Percentiles rank a stretch among this genome's conserved stretches.
Evolutionary conservation across 805 yeast genomes (phyloP).

Genomic region (Yarrowia deformans): DNA sequence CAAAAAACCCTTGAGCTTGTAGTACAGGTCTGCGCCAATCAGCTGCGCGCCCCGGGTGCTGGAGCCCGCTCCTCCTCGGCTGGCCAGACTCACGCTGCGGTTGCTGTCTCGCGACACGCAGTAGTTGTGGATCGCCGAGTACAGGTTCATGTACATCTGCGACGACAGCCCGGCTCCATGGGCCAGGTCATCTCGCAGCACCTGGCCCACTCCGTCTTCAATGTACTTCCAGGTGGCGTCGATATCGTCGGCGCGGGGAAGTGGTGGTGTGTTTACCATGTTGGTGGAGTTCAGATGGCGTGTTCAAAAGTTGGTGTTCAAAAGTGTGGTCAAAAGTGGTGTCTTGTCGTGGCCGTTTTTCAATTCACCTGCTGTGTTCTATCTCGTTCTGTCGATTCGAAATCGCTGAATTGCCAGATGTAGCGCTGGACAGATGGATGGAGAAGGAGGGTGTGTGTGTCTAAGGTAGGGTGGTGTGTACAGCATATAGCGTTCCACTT

Average conservation of each 20-base stretch:
- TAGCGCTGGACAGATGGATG: not conserved
- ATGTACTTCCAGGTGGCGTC: constrained; percentile 54
- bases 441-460: not conserved
- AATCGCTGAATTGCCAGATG: not conserved
- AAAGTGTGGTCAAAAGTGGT: no score
- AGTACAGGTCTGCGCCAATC: constrained; percentile 90
- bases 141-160: constrained; percentile 79
- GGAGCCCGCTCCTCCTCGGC: constrained; percentile 41
- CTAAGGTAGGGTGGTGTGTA: not conserved
- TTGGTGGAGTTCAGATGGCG: not conserved
- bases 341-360: no score
- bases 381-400: not conserved
- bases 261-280: constrained; percentile 41
- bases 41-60: constrained; percentile 54
- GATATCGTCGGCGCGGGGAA: constrained; percentile 48
- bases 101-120: constrained; percentile 61
- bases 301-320: not conserved
- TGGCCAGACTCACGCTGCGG: constrained; percentile 40
- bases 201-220: constrained; percentile 52
- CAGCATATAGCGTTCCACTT: not conserved
- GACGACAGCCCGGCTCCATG: constrained; percentile 49
- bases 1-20: constrained; percentile 71
- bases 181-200: constrained; percentile 51
- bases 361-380: no score
- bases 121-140: constrained; percentile 90